Evolutionary conservation across 2,329 filamentous ascomycete species (phyloP), one percentile per base, ranked within the genome.

Genomic region (Pseudogymnoascus sp.): DNA sequence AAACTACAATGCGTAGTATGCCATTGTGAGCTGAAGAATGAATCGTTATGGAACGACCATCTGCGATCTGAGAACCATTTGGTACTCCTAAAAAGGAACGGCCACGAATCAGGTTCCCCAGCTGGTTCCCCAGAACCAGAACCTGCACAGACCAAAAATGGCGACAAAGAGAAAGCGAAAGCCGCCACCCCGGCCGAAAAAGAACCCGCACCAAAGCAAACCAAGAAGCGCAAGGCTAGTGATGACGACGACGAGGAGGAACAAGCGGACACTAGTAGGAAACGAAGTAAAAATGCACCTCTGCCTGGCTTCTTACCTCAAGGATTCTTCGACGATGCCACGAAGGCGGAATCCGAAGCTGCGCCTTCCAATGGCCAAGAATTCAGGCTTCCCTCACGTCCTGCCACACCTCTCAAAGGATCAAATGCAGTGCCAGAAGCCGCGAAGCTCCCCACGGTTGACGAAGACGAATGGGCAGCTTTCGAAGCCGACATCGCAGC

Each of bases 381-480:
- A 74, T 79, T 88, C 39, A 80, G 84, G 69, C 87, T 88, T 57
- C 84, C 85, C 11, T 87, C 85, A 1, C 78, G 85, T 39, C 85
- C 85, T 1, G 85, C 85, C 2, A 88, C 85, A 3, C 85, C 85
- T 6, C 76, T 67, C 5, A 73, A 71, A 63, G 73, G 75, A 5
- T 77, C 79, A 4, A 76, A 78, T 6, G 75, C 75, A 5, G 80
- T 78, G 7, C 80, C 13, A 57, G 43, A 65, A 34, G 36, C 65
- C 60, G 8, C 63, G 21, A 62, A 36, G 25, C 19, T 64, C 4
- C 54, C 66, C 13, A 77, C 78, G 43, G 77, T 90, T 7, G 86
- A 93, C 73, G 90, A 96, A 71, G 85, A 88, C 63, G 90, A 95
- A 75, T 95, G 90, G 90, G 89, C 90, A 1, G 90, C 90, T 7